These are phyloP conservation scores for Vitis cinerea DNA, from an alignment of 164 flowering plant species.

Conservation along the genomic window DNA sequence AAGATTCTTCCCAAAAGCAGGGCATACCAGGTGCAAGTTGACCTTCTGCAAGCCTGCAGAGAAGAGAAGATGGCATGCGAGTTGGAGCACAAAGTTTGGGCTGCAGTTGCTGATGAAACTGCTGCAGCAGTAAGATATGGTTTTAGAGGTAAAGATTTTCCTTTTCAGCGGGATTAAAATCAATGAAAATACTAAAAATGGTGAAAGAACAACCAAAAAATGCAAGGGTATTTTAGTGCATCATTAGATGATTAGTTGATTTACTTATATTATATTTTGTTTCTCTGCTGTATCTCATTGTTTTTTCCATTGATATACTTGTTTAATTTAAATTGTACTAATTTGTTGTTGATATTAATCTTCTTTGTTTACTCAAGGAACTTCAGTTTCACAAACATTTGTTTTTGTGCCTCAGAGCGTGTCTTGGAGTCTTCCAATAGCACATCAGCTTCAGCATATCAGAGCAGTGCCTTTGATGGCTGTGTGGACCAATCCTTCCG, in stretches of 20 bases:
- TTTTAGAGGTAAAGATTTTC: slow-evolving; percentile 53
- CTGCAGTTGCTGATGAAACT: slow-evolving; percentile 93
- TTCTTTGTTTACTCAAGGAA: neutral
- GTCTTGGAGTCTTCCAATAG: slow-evolving; percentile 31
- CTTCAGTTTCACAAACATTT: slow-evolving; percentile 1
- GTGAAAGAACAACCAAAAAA: slow-evolving; percentile 3
- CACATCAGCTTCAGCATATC: slow-evolving; percentile 16
- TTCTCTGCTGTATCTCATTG: neutral
- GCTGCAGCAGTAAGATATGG: slow-evolving; percentile 90
- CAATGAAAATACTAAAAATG: neutral
- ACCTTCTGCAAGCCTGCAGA: slow-evolving; percentile 79
- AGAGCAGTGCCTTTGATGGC: slow-evolving; percentile 22
- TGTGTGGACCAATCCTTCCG: slow-evolving; percentile 23
- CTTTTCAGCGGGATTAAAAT: neutral
- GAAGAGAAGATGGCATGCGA: slow-evolving; percentile 47
- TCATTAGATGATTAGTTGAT: neutral
- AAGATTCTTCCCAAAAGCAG: slow-evolving; percentile 84
- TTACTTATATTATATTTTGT: neutral
- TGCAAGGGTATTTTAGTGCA: neutral
- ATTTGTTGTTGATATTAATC: neutral
- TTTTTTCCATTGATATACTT: neutral
- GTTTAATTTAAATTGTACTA: neutral
- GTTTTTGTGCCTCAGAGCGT: slow-evolving; percentile 31
- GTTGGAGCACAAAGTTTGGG: slow-evolving; percentile 78
- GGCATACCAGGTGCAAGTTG: slow-evolving; percentile 87